phyloP scores from a whole-genome alignment of 257 asterid species.

The Leonotis leonurus region DNA sequence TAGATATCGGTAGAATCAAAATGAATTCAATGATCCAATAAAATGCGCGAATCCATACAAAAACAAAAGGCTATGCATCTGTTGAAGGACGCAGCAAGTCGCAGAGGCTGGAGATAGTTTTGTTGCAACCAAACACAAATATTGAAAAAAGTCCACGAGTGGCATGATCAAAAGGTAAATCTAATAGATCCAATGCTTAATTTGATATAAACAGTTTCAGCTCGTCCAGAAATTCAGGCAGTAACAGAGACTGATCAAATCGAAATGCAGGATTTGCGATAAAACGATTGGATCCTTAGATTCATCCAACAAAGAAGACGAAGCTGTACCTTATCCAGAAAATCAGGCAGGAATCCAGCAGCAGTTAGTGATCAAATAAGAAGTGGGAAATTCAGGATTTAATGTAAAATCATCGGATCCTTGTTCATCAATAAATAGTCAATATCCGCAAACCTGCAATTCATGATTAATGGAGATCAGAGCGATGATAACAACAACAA shows the following conservation, averaged over 20 bases:
- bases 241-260: slow-evolving; percentile 16
- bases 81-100: background rate
- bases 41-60: slow-evolving; percentile 12
- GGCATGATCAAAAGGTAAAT: slow-evolving; percentile 21
- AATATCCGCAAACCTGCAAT: slow-evolving; percentile 18
- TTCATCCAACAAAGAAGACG: slow-evolving; percentile 11
- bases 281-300: slow-evolving; percentile 34
- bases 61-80: slow-evolving; percentile 3
- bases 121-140: slow-evolving; percentile 13
- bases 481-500: background rate
- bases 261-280: slow-evolving; percentile 26
- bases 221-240: slow-evolving; percentile 25
- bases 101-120: background rate
- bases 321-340: slow-evolving; percentile 23
- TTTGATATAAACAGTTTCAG: slow-evolving; percentile 1
- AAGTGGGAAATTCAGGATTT: slow-evolving; percentile 30
- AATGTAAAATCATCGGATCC: slow-evolving; percentile 36
- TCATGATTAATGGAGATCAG: slow-evolving; percentile 22
- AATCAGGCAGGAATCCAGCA: slow-evolving; percentile 27
- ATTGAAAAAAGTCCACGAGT: background rate
- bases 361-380: slow-evolving; percentile 17
- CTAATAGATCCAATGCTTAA: slow-evolving; percentile 41
- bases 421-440: slow-evolving; percentile 30
- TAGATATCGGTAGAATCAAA: background rate
- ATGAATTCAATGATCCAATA: slow-evolving; percentile 5